phyloP scores from a whole-genome alignment of 1,284 basidiomycete species.

The Leccinum subfulvum region DNA sequence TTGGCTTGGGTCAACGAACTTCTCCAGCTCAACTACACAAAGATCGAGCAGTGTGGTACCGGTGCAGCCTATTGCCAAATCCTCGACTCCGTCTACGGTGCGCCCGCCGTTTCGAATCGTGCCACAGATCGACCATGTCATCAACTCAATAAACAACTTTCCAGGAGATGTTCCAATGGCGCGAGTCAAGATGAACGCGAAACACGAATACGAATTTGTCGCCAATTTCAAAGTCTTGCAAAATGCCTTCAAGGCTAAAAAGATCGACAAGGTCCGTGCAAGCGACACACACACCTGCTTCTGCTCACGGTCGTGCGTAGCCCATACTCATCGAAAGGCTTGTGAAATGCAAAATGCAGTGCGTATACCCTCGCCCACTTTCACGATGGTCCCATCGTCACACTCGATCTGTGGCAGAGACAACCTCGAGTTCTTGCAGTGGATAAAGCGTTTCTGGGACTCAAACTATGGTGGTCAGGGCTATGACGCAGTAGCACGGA shows the following conservation, averaged over 20 bases:
- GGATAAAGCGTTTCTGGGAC: slow-evolving; percentile 97
- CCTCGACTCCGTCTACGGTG: slow-evolving; percentile 91
- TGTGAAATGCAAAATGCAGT: slow-evolving; percentile 99
- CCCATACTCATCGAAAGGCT: slow-evolving; percentile 93
- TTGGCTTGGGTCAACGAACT: slow-evolving; percentile 94
- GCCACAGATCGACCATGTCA: slow-evolving; percentile 19
- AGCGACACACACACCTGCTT: not conserved
- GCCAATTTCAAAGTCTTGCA: slow-evolving; percentile 96
- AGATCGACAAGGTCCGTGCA: slow-evolving; percentile 84
- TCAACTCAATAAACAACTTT: slow-evolving; percentile 12
- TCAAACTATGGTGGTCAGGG: slow-evolving; percentile 83
- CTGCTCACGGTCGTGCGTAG: slow-evolving; percentile 41
- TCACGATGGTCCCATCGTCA: slow-evolving; percentile 18
- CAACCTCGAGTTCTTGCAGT: slow-evolving; percentile 98
- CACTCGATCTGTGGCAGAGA: slow-evolving; percentile 53
- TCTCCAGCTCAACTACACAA: slow-evolving; percentile 87
- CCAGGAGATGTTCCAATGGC: slow-evolving; percentile 82
- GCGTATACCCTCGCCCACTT: slow-evolving; percentile 35
- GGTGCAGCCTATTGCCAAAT: slow-evolving; percentile 91
- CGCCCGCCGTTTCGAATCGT: slow-evolving; percentile 27
- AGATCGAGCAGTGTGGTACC: slow-evolving; percentile 91
- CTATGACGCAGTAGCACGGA: slow-evolving; percentile 85
- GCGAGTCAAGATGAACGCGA: slow-evolving; percentile 90
- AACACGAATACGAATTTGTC: slow-evolving; percentile 94
- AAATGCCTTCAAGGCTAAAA: slow-evolving; percentile 82